Conservation (phyloP, 768 basidiomycete genomes). For the Chalciporus piperatus region DNA sequence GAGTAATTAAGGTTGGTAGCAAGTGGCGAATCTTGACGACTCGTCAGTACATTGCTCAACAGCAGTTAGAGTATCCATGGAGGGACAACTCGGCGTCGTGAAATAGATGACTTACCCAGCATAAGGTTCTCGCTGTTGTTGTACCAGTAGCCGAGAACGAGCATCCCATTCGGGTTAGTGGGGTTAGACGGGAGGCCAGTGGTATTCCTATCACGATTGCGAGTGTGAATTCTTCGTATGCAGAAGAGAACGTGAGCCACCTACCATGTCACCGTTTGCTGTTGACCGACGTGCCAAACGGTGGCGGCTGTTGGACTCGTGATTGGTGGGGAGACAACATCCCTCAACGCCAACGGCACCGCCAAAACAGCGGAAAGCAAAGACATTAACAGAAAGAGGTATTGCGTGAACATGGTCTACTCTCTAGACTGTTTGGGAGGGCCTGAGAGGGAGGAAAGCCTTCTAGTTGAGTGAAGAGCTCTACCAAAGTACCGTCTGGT, state of each 20-base stretch:
- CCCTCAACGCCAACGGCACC: constrained; percentile 36
- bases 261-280: constrained; percentile 51
- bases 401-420: constrained; percentile 25
- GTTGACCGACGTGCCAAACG: constrained; percentile 45
- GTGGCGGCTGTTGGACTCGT: constrained; percentile 39
- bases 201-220: constrained; percentile 29
- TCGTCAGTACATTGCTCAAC: background rate
- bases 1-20: constrained; percentile 33
- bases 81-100: background rate
- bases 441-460: constrained; percentile 16
- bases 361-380: constrained; percentile 24
- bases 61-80: background rate
- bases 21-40: constrained; percentile 31
- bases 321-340: constrained; percentile 49
- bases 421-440: constrained; percentile 7
- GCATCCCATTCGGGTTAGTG: constrained; percentile 30
- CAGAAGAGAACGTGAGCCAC: constrained; percentile 4
- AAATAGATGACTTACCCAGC: constrained; percentile 21
- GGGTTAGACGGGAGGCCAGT: constrained; percentile 27
- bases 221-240: constrained; percentile 35
- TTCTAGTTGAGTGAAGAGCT: constrained; percentile 12
- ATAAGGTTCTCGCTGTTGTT: constrained; percentile 33
- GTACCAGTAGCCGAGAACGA: constrained; percentile 25
- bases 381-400: constrained; percentile 21
- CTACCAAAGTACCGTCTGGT: constrained; percentile 5